Percentiles rank a stretch among this genome's conserved stretches.
Evolutionary conservation across 1,284 basidiomycete genomes (phyloP).

Genomic region (Trichosporon sp.): DNA sequence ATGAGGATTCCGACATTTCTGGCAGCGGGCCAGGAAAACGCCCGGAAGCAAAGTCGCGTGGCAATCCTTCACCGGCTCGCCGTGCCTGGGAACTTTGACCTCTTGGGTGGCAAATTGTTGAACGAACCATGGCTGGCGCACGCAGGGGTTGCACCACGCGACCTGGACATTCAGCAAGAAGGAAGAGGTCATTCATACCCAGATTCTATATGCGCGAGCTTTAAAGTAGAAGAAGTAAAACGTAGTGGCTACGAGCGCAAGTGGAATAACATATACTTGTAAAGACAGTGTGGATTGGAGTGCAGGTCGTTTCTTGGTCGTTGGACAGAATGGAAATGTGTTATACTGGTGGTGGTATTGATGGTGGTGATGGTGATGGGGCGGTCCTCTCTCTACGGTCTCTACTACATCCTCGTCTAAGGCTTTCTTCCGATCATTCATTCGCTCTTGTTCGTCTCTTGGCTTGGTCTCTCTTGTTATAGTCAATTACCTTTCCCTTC

Average conservation of each 20-base stretch:
- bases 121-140: too few species aligned
- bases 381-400: not conserved
- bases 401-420: not conserved
- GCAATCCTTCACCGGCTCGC: not conserved
- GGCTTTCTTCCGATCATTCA: not conserved
- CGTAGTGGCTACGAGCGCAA: not conserved
- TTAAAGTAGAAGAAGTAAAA: not conserved
- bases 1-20: not conserved
- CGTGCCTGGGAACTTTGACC: not conserved
- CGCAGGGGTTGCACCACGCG: too few species aligned
- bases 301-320: not conserved
- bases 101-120: not conserved
- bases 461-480: not conserved
- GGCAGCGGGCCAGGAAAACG: not conserved
- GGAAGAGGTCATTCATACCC: not conserved
- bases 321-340: not conserved
- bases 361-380: not conserved
- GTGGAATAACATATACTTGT: not conserved
- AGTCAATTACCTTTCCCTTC: conserved; percentile 1
- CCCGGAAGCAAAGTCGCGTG: not conserved
- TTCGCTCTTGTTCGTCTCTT: not conserved
- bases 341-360: not conserved
- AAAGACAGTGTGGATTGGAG: not conserved
- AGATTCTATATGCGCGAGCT: not conserved
- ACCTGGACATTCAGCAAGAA: not conserved